Evolutionary conservation across 2,329 filamentous ascomycete species (phyloP).

Genomic region (Aspergillus fischeri): DNA sequence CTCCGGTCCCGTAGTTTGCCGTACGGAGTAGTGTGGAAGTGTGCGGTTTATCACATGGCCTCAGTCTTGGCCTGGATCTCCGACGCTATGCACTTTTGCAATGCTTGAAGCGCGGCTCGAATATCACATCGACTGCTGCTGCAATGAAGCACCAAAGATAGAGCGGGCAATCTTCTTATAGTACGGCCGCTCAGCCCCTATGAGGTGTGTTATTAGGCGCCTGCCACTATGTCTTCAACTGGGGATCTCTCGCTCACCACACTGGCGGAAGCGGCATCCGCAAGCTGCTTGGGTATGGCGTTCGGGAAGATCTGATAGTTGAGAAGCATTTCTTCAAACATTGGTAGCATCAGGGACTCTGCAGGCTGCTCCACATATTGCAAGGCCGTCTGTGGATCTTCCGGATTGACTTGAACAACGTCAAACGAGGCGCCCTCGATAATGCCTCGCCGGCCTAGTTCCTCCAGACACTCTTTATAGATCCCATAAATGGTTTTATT

Average conservation of each 20-base stretch:
- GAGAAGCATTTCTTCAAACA: conserved; percentile 26
- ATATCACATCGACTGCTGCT: conserved; percentile 31
- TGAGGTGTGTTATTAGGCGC: background rate
- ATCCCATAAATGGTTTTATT: conserved; percentile 45
- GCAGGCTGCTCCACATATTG: conserved; percentile 27
- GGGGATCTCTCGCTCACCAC: conserved; percentile 19
- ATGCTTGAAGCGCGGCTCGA: conserved; percentile 35
- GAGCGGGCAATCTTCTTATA: conserved; percentile 38
- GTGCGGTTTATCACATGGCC: conserved; percentile 8
- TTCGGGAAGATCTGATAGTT: conserved; percentile 26
- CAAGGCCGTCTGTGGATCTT: conserved; percentile 19
- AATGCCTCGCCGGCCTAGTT: conserved; percentile 38
- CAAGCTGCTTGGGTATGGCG: conserved; percentile 25
- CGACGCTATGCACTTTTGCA: conserved; percentile 33
- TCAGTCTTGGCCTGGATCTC: conserved; percentile 23
- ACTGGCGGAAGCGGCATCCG: conserved; percentile 24
- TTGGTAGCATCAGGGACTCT: conserved; percentile 20
- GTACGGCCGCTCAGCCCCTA: conserved; percentile 41
- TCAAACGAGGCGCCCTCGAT: conserved; percentile 29
- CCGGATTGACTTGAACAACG: conserved; percentile 18
- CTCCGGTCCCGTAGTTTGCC: conserved; percentile 1
- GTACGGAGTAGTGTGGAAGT: background rate
- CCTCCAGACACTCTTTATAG: conserved; percentile 45
- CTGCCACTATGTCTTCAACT: conserved; percentile 6
- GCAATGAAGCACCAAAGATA: conserved; percentile 40